Conservation (phyloP, 1,284 basidiomycete genomes). For the Earliella scabrosa region DNA sequence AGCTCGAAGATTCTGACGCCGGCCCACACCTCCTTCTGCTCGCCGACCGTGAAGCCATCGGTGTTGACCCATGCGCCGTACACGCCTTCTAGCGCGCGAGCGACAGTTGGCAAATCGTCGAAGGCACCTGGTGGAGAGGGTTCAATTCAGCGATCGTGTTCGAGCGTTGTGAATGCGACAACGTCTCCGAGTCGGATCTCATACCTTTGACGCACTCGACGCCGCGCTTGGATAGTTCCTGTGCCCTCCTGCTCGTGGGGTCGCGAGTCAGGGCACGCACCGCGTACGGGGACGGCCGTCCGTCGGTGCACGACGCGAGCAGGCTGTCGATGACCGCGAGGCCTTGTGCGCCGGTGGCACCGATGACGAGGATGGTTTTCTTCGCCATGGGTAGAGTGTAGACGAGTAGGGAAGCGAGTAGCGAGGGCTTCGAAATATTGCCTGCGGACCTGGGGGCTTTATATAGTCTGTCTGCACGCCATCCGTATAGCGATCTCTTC, state of each 20-base stretch:
- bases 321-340: conserved; percentile 48
- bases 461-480: too few relatives aligned
- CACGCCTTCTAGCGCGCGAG: conserved; percentile 42
- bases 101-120: conserved; percentile 39
- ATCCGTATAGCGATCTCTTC: too few relatives aligned
- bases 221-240: conserved; percentile 41
- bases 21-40: conserved; percentile 45
- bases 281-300: conserved; percentile 47
- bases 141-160: neutral
- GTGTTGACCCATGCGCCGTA: conserved; percentile 54
- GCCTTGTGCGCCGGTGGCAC: conserved; percentile 57
- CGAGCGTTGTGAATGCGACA: neutral
- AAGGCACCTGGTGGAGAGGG: conserved; percentile 17
- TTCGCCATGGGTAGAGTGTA: conserved; percentile 20
- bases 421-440: too few relatives aligned
- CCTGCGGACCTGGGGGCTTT: too few relatives aligned
- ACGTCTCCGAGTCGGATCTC: neutral
- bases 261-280: conserved; percentile 53
- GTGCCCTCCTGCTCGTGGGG: conserved; percentile 39
- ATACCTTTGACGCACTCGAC: conserved; percentile 49
- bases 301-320: conserved; percentile 41
- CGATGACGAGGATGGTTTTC: conserved; percentile 54
- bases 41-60: conserved; percentile 50
- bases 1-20: conserved; percentile 53
- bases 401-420: neutral